These are phyloP conservation scores for Eruca vesicaria DNA, from an alignment of 441 rosid species.

Conservation along the genomic window DNA sequence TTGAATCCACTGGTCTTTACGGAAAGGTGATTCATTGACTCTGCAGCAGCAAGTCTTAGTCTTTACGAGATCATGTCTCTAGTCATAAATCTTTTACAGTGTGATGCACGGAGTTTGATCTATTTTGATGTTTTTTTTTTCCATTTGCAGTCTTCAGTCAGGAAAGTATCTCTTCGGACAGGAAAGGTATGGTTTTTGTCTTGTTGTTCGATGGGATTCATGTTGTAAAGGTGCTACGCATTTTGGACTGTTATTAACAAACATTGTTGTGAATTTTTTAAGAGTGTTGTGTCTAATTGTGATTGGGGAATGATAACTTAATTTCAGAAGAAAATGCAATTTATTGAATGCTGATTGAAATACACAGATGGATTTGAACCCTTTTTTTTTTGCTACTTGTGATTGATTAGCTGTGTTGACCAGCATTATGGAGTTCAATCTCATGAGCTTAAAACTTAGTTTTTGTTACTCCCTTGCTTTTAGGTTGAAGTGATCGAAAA, in stretches of 20 bases:
- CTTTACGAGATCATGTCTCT: neutral
- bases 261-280: neutral
- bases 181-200: constrained; percentile 64
- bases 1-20: constrained; percentile 83
- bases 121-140: neutral
- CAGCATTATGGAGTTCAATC: neutral
- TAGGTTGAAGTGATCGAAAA: constrained; percentile 64
- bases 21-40: constrained; percentile 41
- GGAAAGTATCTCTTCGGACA: constrained; percentile 68
- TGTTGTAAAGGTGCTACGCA: neutral
- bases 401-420: neutral
- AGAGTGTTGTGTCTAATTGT: neutral
- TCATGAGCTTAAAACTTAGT: neutral
- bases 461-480: constrained; percentile 10
- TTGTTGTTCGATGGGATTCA: neutral
- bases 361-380: neutral
- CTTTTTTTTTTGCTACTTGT: neutral
- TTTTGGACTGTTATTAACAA: neutral
- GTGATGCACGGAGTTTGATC: neutral
- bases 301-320: neutral
- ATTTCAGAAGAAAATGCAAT: neutral
- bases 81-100: neutral
- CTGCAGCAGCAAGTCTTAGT: neutral
- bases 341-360: neutral
- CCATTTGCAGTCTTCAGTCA: constrained; percentile 74